Conservation (phyloP, 306 rosid species). For the Acacia crassicarpa region DNA sequence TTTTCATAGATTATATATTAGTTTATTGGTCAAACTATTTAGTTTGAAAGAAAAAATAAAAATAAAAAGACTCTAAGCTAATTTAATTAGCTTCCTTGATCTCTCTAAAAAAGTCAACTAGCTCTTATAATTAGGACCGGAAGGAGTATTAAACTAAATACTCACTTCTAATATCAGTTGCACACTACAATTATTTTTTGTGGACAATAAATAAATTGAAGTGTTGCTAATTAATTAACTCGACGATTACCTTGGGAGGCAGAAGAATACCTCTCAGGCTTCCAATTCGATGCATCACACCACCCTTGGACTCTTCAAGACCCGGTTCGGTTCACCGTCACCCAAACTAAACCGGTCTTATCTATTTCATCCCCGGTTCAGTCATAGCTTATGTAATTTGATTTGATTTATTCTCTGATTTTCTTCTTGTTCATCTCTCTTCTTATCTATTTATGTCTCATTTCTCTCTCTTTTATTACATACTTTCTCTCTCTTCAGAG, state of each 20-base stretch:
- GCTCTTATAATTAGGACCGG: no score
- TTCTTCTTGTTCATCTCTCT: slow-evolving; percentile 37
- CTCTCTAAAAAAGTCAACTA: no score
- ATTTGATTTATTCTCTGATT: slow-evolving; percentile 27
- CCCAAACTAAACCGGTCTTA: slow-evolving; percentile 17
- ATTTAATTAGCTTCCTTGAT: no score
- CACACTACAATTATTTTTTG: neutral
- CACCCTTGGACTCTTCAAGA: slow-evolving; percentile 9
- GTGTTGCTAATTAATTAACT: neutral
- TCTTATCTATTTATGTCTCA: slow-evolving; percentile 45
- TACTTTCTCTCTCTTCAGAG: slow-evolving; percentile 25
- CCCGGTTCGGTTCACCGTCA: slow-evolving; percentile 34
- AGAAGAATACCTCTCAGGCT: neutral
- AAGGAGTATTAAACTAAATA: no score
- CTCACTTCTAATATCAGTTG: no score
- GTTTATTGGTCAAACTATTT: no score
- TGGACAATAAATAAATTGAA: neutral
- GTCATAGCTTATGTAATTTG: slow-evolving; percentile 30
- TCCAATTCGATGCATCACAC: neutral
- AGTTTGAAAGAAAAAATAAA: no score
- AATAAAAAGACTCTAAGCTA: no score
- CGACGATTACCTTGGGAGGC: neutral
- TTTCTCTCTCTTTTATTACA: slow-evolving; percentile 38
- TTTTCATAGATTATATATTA: no score
- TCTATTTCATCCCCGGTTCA: slow-evolving; percentile 29